phyloP scores from a whole-genome alignment of 2,329 filamentous ascomycete genomes.

The Ophiostoma quercus region DNA sequence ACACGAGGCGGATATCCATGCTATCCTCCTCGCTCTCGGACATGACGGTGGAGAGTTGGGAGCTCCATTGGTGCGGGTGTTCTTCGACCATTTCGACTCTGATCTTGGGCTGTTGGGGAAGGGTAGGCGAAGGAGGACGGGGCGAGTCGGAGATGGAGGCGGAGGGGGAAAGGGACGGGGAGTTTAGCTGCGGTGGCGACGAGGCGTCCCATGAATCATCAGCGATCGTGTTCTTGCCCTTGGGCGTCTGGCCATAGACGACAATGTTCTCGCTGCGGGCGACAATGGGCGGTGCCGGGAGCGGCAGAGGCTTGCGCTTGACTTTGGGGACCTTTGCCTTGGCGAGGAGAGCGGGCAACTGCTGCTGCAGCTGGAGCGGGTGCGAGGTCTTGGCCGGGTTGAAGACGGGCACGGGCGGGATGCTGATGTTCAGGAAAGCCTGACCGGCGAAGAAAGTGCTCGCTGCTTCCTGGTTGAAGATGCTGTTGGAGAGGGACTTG shows the following conservation, averaged over 20 bases:
- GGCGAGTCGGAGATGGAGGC: background rate
- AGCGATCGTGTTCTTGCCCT: conserved; percentile 8
- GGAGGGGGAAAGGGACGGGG: conserved; percentile 21
- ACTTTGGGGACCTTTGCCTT: conserved; percentile 16
- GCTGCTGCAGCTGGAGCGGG: conserved; percentile 9
- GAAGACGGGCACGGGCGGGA: conserved; percentile 33
- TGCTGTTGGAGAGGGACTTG: conserved; percentile 49
- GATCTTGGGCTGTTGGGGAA: conserved; percentile 26
- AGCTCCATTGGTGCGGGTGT: conserved; percentile 56
- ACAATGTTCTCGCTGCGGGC: conserved; percentile 20
- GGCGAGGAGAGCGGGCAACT: background rate
- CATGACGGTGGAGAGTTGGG: conserved; percentile 58
- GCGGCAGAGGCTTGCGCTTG: conserved; percentile 25
- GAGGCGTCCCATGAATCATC: conserved; percentile 30
- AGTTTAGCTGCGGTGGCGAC: conserved; percentile 33
- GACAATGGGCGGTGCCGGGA: conserved; percentile 19
- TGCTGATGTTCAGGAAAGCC: conserved; percentile 37
- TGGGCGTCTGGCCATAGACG: conserved; percentile 18
- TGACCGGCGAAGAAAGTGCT: conserved; percentile 39
- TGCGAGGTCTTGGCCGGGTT: conserved; percentile 21
- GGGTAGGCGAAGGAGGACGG: conserved; percentile 18
- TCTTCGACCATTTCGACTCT: conserved; percentile 44
- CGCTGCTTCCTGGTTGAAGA: conserved; percentile 44
- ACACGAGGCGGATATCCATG: conserved; percentile 39
- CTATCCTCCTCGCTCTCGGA: conserved; percentile 56